Evolutionary conservation across 305 asterid genomes (phyloP), one percentile per base, ranked within the genome.

Genomic region (Fraxinus baroniana): DNA sequence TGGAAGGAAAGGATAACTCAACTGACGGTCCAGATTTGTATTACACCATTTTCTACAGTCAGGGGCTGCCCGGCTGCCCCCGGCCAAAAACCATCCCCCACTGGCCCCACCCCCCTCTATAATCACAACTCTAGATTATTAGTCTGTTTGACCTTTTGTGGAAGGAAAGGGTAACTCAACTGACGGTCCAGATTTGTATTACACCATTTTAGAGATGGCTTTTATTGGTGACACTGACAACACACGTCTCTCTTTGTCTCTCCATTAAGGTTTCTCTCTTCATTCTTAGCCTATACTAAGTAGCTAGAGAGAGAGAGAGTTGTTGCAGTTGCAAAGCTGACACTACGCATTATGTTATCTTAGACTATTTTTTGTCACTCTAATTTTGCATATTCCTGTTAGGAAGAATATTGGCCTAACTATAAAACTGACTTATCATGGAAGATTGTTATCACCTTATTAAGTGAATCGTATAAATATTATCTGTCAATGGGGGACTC

Each of bases 141-240:
- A 44, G 52, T 2, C 0, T 60, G 30, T 18, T 17, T 26, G 20
- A 26, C 74, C 39, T 68, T 68, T 28, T 28, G 74, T 68, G 37
- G 37, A 10, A 26, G 74, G 74, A 68, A 18, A 28, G 37, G 74
- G 13, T 18, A 5, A 4, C 12, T 22, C n/a, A 33, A 10, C 6
- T 0, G 81, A 85, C 88, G 90, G 90, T 79, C 84, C 57, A 81
- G 86, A 87, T 87, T 84, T 77, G 32, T 32, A 46, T 20, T 28
- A 2, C 12, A 3, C 70, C 33, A 13, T 77, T 81, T 46, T 75
- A 52, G 66, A 66, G 81, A 83, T 66, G 12, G 72, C 20, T 71
- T 33, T 78, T 79, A 36, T 77, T 52, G 72, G 72, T 55, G 82
- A 55, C 24, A 60, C 36, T 77, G 76, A 75, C 62, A 39, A 8